Conservation (phyloP, 257 asterid genomes). For the Haberlea rhodopensis region DNA sequence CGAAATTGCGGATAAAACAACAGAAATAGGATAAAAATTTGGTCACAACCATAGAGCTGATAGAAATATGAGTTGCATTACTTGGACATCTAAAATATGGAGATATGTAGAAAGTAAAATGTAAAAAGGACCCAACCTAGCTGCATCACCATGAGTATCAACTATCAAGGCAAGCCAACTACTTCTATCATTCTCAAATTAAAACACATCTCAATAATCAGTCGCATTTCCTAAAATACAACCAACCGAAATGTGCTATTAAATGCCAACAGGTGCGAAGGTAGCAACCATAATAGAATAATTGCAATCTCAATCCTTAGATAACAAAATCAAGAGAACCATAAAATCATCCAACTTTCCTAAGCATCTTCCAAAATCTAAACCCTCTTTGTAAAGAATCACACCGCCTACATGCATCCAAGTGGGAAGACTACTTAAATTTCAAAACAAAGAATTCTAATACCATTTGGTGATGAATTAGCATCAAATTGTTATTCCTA, state of each 20-base stretch:
- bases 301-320: slow-evolving; percentile 19
- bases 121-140: slow-evolving; percentile 9
- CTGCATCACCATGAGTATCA: slow-evolving; percentile 16
- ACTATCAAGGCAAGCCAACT: slow-evolving; percentile 4
- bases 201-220: slow-evolving; percentile 3
- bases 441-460: slow-evolving; percentile 26
- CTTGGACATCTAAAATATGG: slow-evolving; percentile 13
- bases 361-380: slow-evolving; percentile 20
- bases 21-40: slow-evolving; percentile 2
- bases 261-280: slow-evolving; percentile 2
- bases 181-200: slow-evolving; percentile 3
- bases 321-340: slow-evolving; percentile 13
- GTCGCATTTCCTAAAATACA: slow-evolving; percentile 13
- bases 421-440: slow-evolving; percentile 16
- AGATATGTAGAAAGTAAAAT: neutral
- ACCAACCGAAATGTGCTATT: slow-evolving; percentile 18
- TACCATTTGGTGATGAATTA: slow-evolving; percentile 28
- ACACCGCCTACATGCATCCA: slow-evolving; percentile 30
- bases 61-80: slow-evolving; percentile 1
- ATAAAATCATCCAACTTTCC: slow-evolving; percentile 17
- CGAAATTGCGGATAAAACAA: slow-evolving; percentile 1
- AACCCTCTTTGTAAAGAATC: slow-evolving; percentile 22
- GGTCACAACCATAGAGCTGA: slow-evolving; percentile 13
- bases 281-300: slow-evolving; percentile 22
- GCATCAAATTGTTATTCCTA: slow-evolving; percentile 28